Base-by-base conservation (phyloP, 2,329 filamentous ascomycete genomes). In the Sporothrix humicola region DNA sequence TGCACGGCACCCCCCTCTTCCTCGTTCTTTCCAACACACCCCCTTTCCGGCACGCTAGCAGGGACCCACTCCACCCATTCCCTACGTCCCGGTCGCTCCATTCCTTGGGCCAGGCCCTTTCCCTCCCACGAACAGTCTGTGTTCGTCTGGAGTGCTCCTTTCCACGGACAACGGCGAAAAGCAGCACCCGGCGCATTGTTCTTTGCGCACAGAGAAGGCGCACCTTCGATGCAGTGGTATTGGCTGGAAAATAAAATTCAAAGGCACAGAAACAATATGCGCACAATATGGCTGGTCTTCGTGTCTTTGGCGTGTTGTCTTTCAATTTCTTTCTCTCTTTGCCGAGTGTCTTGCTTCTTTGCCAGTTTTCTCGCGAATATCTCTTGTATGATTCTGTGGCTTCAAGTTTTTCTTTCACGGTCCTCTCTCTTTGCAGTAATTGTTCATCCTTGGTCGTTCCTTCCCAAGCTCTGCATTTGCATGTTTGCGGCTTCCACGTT, bases 61-160 rank as follows among this genome's bases (percentile, higher is more conserved):
- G 26, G 31, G 66, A 69, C 48, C 66, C 66, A 69, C 66, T 52
- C 66, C 26, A 20, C 66, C 66, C 46, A 52, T 69, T 69, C 65
- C 65, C 46, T 52, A 31, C 23, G 65, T 69, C 65, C 26, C 48
- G 48, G 48, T 68, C 65, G 65, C 65, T 68, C 46, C 65, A 68
- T 68, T 68, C 65, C 65, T 52, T 52, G 42, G 65, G 65, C 65
- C 46, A 31, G 65, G 46, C 46, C 65, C 26, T 66, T 15, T 17
- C 23, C 23, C 23, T 26, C 23, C 23, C 23, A 26, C 23, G n/a
- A 26, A 26, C 23, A 26, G 12, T 50, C 17, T n/a, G 37, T 65
- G 59, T 37, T 8, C n/a, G 26, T 68, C 46, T 68, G 4, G 37
- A 65, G 61, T 48, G 61, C 23, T 56, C 44, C 63, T 10, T 48